phyloP scores from a whole-genome alignment of 192 early-diverging fungal genomes.

The Coemansia sp. region DNA sequence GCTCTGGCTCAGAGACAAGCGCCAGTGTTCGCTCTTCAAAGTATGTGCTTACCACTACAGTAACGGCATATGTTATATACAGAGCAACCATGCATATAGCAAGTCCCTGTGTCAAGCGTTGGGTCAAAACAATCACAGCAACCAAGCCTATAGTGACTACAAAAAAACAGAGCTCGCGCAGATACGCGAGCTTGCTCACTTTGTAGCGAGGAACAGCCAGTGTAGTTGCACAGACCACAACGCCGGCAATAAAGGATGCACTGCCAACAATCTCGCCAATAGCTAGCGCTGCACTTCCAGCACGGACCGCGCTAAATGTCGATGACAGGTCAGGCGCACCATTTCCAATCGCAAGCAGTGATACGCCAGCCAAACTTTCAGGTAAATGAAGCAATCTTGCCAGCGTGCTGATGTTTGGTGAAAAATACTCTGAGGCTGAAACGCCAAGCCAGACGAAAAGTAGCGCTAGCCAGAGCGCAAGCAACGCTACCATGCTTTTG shows the following conservation, averaged over 20 bases:
- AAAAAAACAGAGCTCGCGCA: conserved; percentile 83
- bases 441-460: conserved; percentile 76
- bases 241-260: conserved; percentile 75
- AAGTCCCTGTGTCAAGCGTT: conserved; percentile 30
- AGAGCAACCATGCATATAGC: conserved; percentile 47
- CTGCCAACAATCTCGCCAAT: conserved; percentile 92
- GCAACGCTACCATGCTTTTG: conserved; percentile 26
- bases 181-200: conserved; percentile 65
- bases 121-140: conserved; percentile 26
- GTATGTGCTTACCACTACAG: conserved; percentile 50
- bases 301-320: conserved; percentile 76
- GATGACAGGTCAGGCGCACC: conserved; percentile 90
- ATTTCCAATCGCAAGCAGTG: conserved; percentile 84
- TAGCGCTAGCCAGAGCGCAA: conserved; percentile 70
- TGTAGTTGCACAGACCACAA: conserved; percentile 82
- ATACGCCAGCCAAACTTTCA: conserved; percentile 80
- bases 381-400: conserved; percentile 70
- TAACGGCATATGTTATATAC: conserved; percentile 44
- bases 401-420: conserved; percentile 83
- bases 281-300: conserved; percentile 73
- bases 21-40: conserved; percentile 28
- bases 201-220: conserved; percentile 71
- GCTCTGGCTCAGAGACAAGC: conserved; percentile 9
- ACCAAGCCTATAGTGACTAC: conserved; percentile 37
- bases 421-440: conserved; percentile 81